These are phyloP conservation scores for Deuterostichococcus epilithicus DNA, from an alignment of 139 green algal genomes.

Conservation along the genomic window DNA sequence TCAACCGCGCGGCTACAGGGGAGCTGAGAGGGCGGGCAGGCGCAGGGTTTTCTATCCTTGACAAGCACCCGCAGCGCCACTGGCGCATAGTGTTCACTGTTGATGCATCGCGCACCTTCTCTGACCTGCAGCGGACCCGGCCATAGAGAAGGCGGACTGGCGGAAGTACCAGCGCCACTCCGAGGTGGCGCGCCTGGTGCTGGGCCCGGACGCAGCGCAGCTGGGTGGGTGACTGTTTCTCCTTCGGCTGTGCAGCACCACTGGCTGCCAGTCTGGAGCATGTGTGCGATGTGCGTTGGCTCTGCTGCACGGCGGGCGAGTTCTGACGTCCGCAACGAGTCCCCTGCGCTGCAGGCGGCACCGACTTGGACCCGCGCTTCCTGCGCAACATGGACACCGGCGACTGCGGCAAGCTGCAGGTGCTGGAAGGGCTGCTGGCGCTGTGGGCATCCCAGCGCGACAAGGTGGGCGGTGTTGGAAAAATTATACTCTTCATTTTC, in stretches of 20 bases:
- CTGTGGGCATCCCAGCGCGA: constrained; percentile 18
- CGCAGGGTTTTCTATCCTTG: constrained; percentile 2
- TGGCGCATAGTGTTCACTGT: not conserved
- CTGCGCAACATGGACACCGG: constrained; percentile 17
- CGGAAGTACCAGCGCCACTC: constrained; percentile 19
- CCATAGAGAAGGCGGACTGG: not conserved
- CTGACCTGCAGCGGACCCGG: constrained; percentile 8
- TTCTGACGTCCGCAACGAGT: too few relatives aligned
- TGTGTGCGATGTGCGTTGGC: too few relatives aligned
- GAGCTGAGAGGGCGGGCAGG: too few relatives aligned
- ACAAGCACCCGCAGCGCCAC: not conserved
- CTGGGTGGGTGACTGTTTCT: constrained; percentile 34
- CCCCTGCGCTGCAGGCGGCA: constrained; percentile 9
- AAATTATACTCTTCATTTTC: too few relatives aligned
- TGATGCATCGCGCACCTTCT: not conserved
- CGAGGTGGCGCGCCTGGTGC: constrained; percentile 48
- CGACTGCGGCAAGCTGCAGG: constrained; percentile 62
- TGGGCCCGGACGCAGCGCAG: constrained; percentile 49
- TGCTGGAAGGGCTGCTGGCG: constrained; percentile 43
- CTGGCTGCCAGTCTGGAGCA: too few relatives aligned
- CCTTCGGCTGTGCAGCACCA: not conserved
- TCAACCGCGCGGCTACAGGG: too few relatives aligned
- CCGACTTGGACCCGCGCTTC: constrained; percentile 28
- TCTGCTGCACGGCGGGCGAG: too few relatives aligned
- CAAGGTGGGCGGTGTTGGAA: constrained; percentile 28